These are phyloP conservation scores for Talaromyces sp. DNA, from an alignment of 2,329 filamentous ascomycete species.

Conservation along the genomic window DNA sequence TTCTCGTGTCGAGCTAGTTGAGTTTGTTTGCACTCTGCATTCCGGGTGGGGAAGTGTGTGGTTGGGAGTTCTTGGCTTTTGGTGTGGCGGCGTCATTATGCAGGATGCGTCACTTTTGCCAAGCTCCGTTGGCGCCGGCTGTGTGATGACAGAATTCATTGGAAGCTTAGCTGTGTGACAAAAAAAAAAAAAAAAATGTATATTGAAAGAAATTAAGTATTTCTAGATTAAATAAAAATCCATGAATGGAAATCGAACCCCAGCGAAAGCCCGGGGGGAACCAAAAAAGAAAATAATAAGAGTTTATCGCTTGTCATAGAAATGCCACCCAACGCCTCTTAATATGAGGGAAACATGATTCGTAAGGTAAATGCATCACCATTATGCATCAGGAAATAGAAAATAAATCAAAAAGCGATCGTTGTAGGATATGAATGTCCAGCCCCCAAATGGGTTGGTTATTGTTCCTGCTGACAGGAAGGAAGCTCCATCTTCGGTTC, in stretches of 20 bases:
- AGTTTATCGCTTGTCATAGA: constrained; percentile 1
- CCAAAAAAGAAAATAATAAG: not conserved
- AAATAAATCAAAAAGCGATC: constrained; percentile 1
- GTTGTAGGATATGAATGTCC: not conserved
- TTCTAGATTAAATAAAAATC: not conserved
- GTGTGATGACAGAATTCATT: not conserved
- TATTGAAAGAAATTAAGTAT: not conserved
- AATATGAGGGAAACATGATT: constrained; percentile 22
- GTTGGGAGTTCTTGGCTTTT: not conserved
- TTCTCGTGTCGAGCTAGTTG: not conserved
- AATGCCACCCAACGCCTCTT: constrained; percentile 19
- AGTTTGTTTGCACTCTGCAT: not conserved
- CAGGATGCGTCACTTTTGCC: not conserved
- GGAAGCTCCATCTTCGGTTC: constrained; percentile 6
- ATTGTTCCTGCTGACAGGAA: not conserved
- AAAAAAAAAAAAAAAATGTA: not conserved
- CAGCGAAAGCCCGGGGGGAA: not conserved
- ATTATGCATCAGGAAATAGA: constrained; percentile 14
- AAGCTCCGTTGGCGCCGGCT: constrained; percentile 2
- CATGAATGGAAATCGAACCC: not conserved
- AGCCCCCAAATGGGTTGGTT: constrained; percentile 2
- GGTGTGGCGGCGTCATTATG: not conserved
- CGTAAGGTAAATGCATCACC: constrained; percentile 20
- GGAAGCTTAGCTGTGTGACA: not conserved
- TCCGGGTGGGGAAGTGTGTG: not conserved